Evolutionary conservation across 2,329 filamentous ascomycete species (phyloP), one percentile per base, ranked within the genome.

Genomic region (Ceratocystis papillata): DNA sequence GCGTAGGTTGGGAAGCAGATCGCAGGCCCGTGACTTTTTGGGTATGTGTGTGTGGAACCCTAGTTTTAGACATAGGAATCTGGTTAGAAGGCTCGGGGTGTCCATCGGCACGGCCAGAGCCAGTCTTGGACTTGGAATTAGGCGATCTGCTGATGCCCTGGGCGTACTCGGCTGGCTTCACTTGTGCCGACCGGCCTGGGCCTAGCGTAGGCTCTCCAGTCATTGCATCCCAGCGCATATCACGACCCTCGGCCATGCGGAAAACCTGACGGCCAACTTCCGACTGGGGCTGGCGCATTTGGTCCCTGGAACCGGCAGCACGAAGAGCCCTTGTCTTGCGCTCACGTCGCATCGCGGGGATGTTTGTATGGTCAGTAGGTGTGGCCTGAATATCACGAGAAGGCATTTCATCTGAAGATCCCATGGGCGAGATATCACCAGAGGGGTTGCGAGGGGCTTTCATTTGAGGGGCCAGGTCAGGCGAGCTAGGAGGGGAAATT

Each of bases 171-270:
- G 80, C 79, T 20, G 85, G 82, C 68, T 80, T 82, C 30, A 82
- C 79, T 68, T 83, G 82, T 48, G 80, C 80, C 30, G 81, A 76
- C 67, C 79, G 82, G 15, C 84, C 84, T 61, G 76, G 79, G 65
- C 77, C 81, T n/a, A 77, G 80, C 4, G 83, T 86, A 48, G 84
- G 82, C 71, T 88, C 86, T 7, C 84, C 86, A 2, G 86, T 86
- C 72, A 82, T 83, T 61, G 81, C 81, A 74, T 89, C 85, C 85
- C 85, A 88, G 69, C 78, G 77, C 25, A 79, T 79, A 68, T 81
- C 78, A n/a, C 64, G 66, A 28, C 68, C 68, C 41, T 69, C 59
- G 12, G 69, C 68, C 60, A 69, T 64, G 28, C 64, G 64, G 44
- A 69, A 69, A 6, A 69, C 45, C 62, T 69, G 68, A 17, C 68